Evolutionary conservation across 2,329 filamentous ascomycete species (phyloP).

Genomic region (Fusarium nygamai): DNA sequence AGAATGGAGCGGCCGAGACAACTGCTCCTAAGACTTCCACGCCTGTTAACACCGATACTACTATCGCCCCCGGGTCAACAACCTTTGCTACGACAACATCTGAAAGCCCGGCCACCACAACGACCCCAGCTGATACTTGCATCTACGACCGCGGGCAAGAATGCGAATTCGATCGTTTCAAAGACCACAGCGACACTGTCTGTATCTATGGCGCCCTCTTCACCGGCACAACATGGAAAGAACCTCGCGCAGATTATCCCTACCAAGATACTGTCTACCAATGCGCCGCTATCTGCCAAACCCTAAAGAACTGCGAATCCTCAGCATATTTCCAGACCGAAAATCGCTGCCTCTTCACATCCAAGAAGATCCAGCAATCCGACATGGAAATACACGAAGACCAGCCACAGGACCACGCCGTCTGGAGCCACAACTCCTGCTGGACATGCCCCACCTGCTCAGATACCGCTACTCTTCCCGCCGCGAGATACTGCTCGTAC

Average conservation of each 20-base stretch:
- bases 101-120: not conserved
- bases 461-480: not conserved
- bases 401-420: not conserved
- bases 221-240: not conserved
- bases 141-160: slow-evolving; percentile 1
- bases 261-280: slow-evolving; percentile 7
- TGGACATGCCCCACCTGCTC: not conserved
- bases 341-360: slow-evolving; percentile 13
- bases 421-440: not conserved
- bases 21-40: not conserved
- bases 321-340: slow-evolving; percentile 1
- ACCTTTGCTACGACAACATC: not conserved
- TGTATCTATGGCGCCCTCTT: slow-evolving; percentile 1
- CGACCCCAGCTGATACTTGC: not conserved
- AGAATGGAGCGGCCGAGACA: not conserved
- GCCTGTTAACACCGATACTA: not conserved
- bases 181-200: not conserved
- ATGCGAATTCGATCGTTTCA: slow-evolving; percentile 13
- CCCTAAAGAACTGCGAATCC: not conserved
- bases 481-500: not conserved
- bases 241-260: slow-evolving; percentile 1
- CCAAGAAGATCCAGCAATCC: not conserved
- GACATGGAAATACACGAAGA: not conserved
- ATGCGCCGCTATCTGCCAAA: slow-evolving; percentile 15
- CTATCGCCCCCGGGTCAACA: not conserved